A percentile compares a stretch with the other conserved stretches of the same genome.
Conservation (phyloP, 768 basidiomycete genomes). For the Lactarius sp. region DNA sequence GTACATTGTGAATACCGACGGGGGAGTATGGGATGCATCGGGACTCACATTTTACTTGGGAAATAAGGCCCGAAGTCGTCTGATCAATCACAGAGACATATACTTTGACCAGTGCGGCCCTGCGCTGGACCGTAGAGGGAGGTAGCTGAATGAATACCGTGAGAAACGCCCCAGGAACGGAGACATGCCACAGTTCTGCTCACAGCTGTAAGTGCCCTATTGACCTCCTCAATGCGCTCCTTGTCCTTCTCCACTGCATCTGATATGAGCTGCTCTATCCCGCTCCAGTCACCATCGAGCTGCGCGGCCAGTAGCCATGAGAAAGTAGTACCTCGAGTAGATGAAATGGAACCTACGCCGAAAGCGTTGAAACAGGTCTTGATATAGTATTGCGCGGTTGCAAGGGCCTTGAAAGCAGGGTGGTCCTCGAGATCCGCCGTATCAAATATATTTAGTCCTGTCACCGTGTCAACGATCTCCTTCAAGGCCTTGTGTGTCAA, state of each 20-base stretch:
- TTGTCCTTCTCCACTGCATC: background rate
- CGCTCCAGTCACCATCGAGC: conserved; percentile 2
- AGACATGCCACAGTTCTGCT: background rate
- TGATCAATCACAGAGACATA: background rate
- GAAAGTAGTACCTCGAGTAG: background rate
- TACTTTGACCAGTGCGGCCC: conserved; percentile 1
- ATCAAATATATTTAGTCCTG: conserved; percentile 13
- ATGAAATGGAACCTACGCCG: background rate
- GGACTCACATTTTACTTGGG: background rate
- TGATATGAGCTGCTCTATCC: background rate
- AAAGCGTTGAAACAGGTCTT: conserved; percentile 10
- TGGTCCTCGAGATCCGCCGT: conserved; percentile 9
- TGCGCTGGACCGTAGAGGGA: background rate
- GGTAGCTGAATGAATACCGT: background rate
- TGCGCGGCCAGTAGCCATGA: background rate
- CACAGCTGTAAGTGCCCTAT: conserved; percentile 2
- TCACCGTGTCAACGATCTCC: conserved; percentile 4
- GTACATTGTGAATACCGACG: background rate
- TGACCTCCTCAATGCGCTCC: conserved; percentile 14
- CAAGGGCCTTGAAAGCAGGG: conserved; percentile 2
- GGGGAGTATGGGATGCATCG: no score
- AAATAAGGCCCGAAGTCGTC: background rate
- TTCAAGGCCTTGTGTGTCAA: conserved; percentile 4
- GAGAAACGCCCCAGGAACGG: background rate
- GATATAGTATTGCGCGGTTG: background rate